A percentile compares a stretch with the other conserved stretches of the same genome.
phyloP scores from a whole-genome alignment of 2,329 filamentous ascomycete species.

The Didymella segeticola region DNA sequence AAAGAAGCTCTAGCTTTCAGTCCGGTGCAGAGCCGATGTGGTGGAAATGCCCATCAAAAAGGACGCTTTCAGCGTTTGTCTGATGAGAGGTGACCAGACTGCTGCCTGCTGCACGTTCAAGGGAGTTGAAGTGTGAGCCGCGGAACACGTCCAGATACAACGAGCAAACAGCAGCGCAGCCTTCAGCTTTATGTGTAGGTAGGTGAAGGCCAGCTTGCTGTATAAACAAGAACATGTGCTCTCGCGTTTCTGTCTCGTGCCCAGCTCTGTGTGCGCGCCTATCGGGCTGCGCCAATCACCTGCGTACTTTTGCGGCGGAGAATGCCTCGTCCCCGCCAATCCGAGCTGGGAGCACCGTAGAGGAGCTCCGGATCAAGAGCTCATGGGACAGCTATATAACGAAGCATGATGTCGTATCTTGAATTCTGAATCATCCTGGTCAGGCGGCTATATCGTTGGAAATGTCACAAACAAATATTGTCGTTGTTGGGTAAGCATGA shows the following conservation, averaged over 20 bases:
- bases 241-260: slow-evolving; percentile 32
- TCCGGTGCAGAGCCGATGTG: slow-evolving; percentile 14
- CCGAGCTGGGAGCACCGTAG: not conserved
- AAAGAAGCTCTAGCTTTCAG: slow-evolving; percentile 22
- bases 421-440: not conserved
- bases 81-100: slow-evolving; percentile 3
- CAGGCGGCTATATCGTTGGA: not conserved
- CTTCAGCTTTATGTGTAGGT: not conserved
- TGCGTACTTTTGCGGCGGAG: slow-evolving; percentile 2
- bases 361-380: slow-evolving; percentile 2
- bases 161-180: slow-evolving; percentile 9
- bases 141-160: not conserved
- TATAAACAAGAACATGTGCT: slow-evolving; percentile 32
- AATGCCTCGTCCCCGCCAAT: slow-evolving; percentile 12
- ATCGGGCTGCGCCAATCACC: slow-evolving; percentile 7
- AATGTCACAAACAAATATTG: slow-evolving; percentile 46
- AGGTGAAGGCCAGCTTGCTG: slow-evolving; percentile 7
- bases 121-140: not conserved
- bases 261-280: slow-evolving; percentile 22
- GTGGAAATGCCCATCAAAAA: slow-evolving; percentile 8
- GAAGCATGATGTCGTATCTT: not conserved
- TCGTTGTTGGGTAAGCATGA: slow-evolving; percentile 56
- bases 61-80: slow-evolving; percentile 13
- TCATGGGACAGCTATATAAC: slow-evolving; percentile 8
- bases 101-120: slow-evolving; percentile 12